phyloP scores from a whole-genome alignment of 805 yeast species.

The Ogataea pini region DNA sequence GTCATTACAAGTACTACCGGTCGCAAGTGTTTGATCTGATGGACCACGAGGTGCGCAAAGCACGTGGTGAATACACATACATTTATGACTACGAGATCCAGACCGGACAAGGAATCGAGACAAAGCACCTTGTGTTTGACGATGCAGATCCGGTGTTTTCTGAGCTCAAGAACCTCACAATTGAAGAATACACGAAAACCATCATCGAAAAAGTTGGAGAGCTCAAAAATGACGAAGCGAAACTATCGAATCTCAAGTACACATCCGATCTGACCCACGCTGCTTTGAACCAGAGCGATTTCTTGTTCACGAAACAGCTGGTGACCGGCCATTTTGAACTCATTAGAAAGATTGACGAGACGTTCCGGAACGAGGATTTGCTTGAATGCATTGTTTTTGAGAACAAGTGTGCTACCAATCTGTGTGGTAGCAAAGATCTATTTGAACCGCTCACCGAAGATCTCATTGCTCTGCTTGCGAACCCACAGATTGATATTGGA shows the following conservation, averaged over 20 bases:
- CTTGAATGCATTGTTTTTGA: conserved; percentile 77
- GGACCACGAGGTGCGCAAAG: conserved; percentile 27
- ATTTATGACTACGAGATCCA: conserved; percentile 29
- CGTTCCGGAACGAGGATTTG: conserved; percentile 42
- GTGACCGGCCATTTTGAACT: conserved; percentile 33
- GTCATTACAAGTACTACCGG: conserved; percentile 90
- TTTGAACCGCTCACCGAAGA: conserved; percentile 56
- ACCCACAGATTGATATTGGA: conserved; percentile 49
- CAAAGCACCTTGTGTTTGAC: conserved; percentile 28
- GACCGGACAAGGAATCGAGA: conserved; percentile 30
- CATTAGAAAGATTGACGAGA: conserved; percentile 60
- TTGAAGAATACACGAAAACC: conserved; percentile 30
- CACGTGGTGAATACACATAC: conserved; percentile 29
- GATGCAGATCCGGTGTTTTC: conserved; percentile 28
- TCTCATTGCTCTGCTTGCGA: conserved; percentile 54
- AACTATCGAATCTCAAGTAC: conserved; percentile 27
- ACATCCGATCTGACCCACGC: conserved; percentile 34
- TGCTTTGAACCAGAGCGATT: conserved; percentile 29
- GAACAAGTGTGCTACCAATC: conserved; percentile 73
- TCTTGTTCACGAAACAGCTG: conserved; percentile 24
- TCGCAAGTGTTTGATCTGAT: conserved; percentile 83
- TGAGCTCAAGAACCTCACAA: conserved; percentile 28
- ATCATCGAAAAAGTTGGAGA: conserved; percentile 26
- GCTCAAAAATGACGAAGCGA: conserved; percentile 27
- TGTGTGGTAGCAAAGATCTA: conserved; percentile 64